Conservation (phyloP, 2,329 filamentous ascomycete genomes). For the Diaporthe sp. region DNA sequence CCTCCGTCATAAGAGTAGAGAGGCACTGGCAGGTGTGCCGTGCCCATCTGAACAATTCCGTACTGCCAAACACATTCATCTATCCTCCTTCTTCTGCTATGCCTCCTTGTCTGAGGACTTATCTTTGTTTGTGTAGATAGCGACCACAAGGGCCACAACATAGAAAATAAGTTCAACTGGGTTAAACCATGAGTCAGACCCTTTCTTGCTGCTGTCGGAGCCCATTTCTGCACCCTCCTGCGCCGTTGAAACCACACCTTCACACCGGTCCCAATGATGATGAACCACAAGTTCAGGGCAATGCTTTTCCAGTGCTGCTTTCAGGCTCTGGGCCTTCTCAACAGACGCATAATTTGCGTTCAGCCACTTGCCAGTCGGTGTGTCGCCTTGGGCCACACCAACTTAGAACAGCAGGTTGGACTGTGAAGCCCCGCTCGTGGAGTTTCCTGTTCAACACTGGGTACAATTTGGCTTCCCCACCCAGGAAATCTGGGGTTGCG, state of each 20-base stretch:
- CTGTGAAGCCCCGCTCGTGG: background rate
- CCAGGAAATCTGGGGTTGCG: background rate
- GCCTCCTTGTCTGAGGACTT: background rate
- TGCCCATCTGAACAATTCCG: background rate
- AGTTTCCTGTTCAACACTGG: background rate
- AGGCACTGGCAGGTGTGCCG: background rate
- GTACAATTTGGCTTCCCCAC: background rate
- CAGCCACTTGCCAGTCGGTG: background rate
- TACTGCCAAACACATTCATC: background rate
- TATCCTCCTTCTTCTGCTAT: background rate
- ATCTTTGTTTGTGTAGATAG: no score
- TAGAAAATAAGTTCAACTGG: background rate
- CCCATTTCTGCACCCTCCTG: background rate
- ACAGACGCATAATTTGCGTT: background rate
- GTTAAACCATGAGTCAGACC: background rate
- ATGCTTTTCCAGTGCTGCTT: background rate
- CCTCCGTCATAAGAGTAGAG: background rate
- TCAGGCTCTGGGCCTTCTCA: background rate
- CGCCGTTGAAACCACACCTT: no score
- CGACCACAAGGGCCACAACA: background rate
- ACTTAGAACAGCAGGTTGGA: no score
- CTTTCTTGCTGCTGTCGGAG: background rate
- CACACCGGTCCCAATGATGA: background rate
- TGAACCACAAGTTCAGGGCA: background rate
- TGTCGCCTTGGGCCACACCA: fast-evolving